Evolutionary conservation across 2,329 filamentous ascomycete species (phyloP).

Genomic region (Ophiosphaerella herpotricha): DNA sequence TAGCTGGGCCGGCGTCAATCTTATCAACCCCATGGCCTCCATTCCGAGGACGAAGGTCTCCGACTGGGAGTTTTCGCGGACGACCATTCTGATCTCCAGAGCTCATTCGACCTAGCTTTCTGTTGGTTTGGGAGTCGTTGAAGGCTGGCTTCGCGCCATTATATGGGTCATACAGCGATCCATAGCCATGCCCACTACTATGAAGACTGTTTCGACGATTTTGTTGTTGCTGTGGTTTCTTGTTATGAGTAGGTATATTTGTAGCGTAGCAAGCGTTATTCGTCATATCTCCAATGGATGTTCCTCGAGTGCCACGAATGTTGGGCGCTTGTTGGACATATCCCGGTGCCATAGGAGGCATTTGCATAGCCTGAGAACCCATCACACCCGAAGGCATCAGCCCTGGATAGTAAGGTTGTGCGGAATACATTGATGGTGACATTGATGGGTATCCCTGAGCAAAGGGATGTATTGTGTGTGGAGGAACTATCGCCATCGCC

Average conservation of each 20-base stretch:
- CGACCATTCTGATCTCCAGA: constrained; percentile 17
- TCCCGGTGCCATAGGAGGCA: constrained; percentile 13
- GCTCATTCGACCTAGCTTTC: constrained; percentile 15
- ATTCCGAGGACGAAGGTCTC: constrained; percentile 13
- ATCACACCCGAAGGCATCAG: constrained; percentile 16
- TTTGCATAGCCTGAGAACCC: constrained; percentile 12
- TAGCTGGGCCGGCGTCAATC: constrained; percentile 2
- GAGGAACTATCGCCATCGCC: constrained; percentile 15
- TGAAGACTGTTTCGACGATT: constrained; percentile 15
- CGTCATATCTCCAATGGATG: constrained; percentile 35
- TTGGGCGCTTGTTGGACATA: constrained; percentile 15
- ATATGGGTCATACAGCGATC: constrained; percentile 35
- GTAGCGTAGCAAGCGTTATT: constrained; percentile 25
- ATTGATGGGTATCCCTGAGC: constrained; percentile 12
- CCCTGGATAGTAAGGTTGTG: constrained; percentile 14
- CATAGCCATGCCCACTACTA: neutral
- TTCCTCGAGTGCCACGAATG: constrained; percentile 4
- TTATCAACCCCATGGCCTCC: constrained; percentile 13
- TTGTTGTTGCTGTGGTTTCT: constrained; percentile 7
- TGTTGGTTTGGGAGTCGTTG: constrained; percentile 14
- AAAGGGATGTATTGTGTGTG: constrained; percentile 16
- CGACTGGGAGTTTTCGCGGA: constrained; percentile 27
- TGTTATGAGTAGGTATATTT: constrained; percentile 8
- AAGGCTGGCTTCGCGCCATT: constrained; percentile 27
- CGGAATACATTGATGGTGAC: constrained; percentile 12